Evolutionary conservation across 1,139 yeast species (phyloP), one percentile per base, ranked within the genome.

Genomic region (Sugiyamaella sp.): DNA sequence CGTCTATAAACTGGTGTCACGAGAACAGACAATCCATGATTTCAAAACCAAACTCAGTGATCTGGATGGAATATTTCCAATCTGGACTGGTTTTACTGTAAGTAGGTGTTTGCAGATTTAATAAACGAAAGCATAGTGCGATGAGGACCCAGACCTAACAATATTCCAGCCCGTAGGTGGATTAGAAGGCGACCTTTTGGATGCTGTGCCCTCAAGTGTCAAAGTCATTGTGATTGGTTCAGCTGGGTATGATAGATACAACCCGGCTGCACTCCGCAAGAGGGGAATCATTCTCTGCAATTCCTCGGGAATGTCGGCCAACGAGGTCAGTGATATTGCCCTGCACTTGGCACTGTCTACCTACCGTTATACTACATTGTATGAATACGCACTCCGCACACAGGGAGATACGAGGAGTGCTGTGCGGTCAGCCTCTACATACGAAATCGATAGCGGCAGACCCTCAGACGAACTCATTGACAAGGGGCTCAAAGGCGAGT

Each of bases 271-370:
- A 17, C 59, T 81, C 21, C 40, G 49, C 8, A 66, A 67, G 32
- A 74, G 73, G 49, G 78, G 78, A n/a, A 79, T 87, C 37, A 63
- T 71, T 3, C 73, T 87, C 54, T 81, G 88, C 59, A 85, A 88
- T 67, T 84, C 82, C 17, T 70, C 69, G 1, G 66, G 66, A 0
- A 71, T 76, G 43, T 82, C 88, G 0, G 80, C 85, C 2, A 80
- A 75, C 48, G 87, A 89, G 10, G 96, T 89, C n/a, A 89, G 95
- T 1, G 96, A 89, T 62, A 70, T 83, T 56, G 95, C 85, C 0
- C 71, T 86, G 46, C 79, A 76, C 63, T 76, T 84, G 61, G 71
- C 88, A 0, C 69, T 87, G 57, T 74, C 80, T 37, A 78, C 85
- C 29, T 85, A 85, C 71, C 75, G 96, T 59, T 78, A 80, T 70